phyloP scores from a whole-genome alignment of 805 yeast species.

The Teunomyces tritomae region DNA sequence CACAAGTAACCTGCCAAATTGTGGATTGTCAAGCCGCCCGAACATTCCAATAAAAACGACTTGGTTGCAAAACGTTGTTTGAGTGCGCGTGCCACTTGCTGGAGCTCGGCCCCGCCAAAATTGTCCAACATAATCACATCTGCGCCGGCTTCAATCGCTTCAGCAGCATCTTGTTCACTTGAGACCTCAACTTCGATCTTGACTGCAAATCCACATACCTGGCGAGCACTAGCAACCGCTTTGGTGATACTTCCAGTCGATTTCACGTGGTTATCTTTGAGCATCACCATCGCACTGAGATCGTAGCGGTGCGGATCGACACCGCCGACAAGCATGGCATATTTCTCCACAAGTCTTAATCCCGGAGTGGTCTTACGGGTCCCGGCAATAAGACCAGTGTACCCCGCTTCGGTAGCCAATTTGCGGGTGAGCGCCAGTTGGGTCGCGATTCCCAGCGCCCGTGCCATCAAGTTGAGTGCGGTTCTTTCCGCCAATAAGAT shows the following conservation, averaged over 20 bases:
- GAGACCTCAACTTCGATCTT: constrained; percentile 94
- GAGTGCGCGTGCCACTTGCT: constrained; percentile 59
- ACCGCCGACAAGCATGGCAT: constrained; percentile 94
- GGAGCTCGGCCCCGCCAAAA: constrained; percentile 65
- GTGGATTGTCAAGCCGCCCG: constrained; percentile 79
- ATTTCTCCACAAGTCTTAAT: constrained; percentile 80
- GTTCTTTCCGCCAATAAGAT: constrained; percentile 83
- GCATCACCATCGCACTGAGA: constrained; percentile 91
- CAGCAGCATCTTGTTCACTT: constrained; percentile 78
- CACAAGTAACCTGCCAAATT: constrained; percentile 67
- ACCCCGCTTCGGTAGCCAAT: constrained; percentile 67
- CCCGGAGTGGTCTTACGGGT: constrained; percentile 99
- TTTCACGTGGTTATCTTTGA: constrained; percentile 91
- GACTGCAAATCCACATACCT: constrained; percentile 82
- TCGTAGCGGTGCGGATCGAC: constrained; percentile 92
- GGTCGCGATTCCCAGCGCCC: constrained; percentile 88
- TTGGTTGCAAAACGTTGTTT: constrained; percentile 53
- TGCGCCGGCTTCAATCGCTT: constrained; percentile 93
- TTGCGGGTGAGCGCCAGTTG: constrained; percentile 55
- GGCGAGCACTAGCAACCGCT: constrained; percentile 75
- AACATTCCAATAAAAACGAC: constrained; percentile 75
- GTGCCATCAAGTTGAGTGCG: constrained; percentile 74
- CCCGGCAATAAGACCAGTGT: constrained; percentile 85
- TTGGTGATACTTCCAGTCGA: constrained; percentile 87
- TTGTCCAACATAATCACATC: constrained; percentile 95